Evolutionary conservation across 495 filamentous ascomycete species (phyloP), one percentile per base, ranked within the genome.

Genomic region (Penicillium pancosmium): DNA sequence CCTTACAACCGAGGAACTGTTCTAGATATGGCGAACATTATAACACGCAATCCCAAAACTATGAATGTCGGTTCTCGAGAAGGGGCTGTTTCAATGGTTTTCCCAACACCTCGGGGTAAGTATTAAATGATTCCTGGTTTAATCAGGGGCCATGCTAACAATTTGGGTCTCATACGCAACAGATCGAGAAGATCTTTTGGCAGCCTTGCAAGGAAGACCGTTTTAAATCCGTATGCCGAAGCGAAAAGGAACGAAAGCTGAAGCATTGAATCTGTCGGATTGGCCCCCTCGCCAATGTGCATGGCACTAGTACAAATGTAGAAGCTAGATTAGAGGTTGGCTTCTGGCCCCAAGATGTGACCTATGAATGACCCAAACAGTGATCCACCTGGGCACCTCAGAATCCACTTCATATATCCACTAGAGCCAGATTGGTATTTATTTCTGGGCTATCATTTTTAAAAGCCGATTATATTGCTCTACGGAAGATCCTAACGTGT

Each of bases 11-110:
- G 72, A 27, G 75, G 75, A 9, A 69, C 56, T 5, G 56, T 64
- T n/a, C 55, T 78, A 4, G 73, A 78, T 52, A 65, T 78, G 68
- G 63, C 68, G 47, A 64, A 68, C 36, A 63, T 78, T 13, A 56
- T 66, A 15, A 66, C 75, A 5, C 67, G 65, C 5, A 52, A 60
- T 12, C 61, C 74, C 1, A 76, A 64, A 47, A 63, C 63, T 7
- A 64, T 61, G 2, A 66, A 49, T 33, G 54, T 54, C 40, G 61
- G 50, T 12, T 56, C 55, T 33, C 64, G 56, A 13, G 67, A 54
- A 34, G 72, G 71, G n/a, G 58, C 68, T n/a, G 59, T 78, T 16
- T 65, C 68, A 5, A 72, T 77, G 41, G 54, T 44, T 16, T 78
- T 77, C 58, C 57, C 64, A 16, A 64, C 44, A 9, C 53, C 55